A percentile compares a stretch with the other conserved stretches of the same genome.
Conservation (phyloP, 257 asterid genomes). For the Solanum tarapatanum region DNA sequence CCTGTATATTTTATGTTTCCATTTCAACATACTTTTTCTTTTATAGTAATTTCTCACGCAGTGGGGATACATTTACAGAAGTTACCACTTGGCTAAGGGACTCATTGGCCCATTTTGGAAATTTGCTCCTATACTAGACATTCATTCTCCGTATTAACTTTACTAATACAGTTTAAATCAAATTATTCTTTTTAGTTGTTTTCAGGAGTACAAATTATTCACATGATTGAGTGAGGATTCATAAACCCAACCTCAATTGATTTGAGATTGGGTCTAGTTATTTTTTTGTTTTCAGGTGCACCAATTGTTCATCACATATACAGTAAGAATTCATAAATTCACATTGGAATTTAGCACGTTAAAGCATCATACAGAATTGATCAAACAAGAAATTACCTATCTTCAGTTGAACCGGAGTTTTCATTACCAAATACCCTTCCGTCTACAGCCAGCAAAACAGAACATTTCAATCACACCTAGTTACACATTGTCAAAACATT, state of each 20-base stretch:
- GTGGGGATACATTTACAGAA: not conserved
- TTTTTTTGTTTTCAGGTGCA: not conserved
- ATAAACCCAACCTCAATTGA: not conserved
- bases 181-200: not conserved
- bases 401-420: conserved; percentile 54
- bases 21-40: not conserved
- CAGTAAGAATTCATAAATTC: not conserved
- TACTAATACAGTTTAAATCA: not conserved
- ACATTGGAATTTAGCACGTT: not conserved
- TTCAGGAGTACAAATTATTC: not conserved
- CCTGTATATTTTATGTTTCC: not conserved
- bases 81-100: not conserved
- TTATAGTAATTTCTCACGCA: not conserved
- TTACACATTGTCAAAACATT: not conserved
- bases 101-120: not conserved
- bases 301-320: not conserved
- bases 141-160: not conserved
- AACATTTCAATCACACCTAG: not conserved
- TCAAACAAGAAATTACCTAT: conserved; percentile 34
- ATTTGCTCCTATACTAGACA: not conserved
- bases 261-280: not conserved
- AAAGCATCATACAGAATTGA: not conserved
- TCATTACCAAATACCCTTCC: conserved; percentile 81
- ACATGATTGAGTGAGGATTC: not conserved
- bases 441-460: conserved; percentile 62